Evolutionary conservation across 1,139 yeast species (phyloP).

Genomic region (Debaryomyces subglobosus): DNA sequence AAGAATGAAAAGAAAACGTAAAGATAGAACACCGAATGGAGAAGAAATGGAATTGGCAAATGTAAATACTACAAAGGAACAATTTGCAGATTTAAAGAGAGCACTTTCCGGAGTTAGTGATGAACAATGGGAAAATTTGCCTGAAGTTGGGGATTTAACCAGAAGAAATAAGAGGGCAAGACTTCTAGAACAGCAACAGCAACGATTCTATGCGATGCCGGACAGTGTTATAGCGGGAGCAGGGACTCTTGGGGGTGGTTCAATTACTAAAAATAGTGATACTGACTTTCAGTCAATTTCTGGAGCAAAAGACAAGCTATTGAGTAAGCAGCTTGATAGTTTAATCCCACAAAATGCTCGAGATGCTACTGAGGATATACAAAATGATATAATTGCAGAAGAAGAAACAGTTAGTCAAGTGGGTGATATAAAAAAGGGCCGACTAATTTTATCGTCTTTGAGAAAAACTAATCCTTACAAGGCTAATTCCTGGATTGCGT

Average conservation of each 20-base stretch:
- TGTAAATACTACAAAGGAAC: conserved; percentile 27
- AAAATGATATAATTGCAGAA: conserved; percentile 39
- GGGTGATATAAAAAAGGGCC: conserved; percentile 56
- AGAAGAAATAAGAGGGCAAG: conserved; percentile 74
- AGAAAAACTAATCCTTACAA: conserved; percentile 74
- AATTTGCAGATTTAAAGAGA: conserved; percentile 58
- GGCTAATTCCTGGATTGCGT: conserved; percentile 85
- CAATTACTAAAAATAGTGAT: conserved; percentile 16
- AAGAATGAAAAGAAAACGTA: conserved; percentile 44
- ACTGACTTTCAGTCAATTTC: conserved; percentile 55
- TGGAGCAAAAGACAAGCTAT: conserved; percentile 53
- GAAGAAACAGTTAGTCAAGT: conserved; percentile 34
- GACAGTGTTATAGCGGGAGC: conserved; percentile 58
- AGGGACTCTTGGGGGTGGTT: conserved; percentile 15
- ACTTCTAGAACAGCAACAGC: conserved; percentile 61
- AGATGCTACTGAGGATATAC: conserved; percentile 15
- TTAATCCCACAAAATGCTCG: conserved; percentile 16
- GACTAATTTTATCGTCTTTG: conserved; percentile 66
- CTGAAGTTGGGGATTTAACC: conserved; percentile 90
- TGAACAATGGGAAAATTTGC: conserved; percentile 80
- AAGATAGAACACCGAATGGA: conserved; percentile 31
- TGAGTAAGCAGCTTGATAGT: conserved; percentile 50
- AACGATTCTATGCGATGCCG: conserved; percentile 81
- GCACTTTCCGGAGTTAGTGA: conserved; percentile 60
- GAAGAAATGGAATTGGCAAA: conserved; percentile 17